Conservation (phyloP, 345 rosid species). For the Citropsis articulata region DNA sequence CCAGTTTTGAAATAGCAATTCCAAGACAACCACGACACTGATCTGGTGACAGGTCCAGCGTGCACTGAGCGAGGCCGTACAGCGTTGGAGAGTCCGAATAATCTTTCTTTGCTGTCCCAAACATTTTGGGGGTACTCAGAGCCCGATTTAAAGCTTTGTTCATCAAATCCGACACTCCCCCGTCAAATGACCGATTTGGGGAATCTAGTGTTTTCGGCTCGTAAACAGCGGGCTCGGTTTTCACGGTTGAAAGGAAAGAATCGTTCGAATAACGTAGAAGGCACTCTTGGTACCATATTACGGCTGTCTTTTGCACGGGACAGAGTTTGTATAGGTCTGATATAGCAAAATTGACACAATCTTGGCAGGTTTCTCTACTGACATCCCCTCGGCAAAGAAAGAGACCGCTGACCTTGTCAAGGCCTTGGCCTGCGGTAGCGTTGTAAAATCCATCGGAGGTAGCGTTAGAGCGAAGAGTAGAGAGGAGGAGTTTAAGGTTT, state of each 20-base stretch:
- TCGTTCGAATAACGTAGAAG: slow-evolving; percentile 13
- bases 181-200: neutral
- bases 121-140: neutral
- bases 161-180: neutral
- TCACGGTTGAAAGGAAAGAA: neutral
- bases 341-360: neutral
- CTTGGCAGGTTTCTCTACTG: neutral
- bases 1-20: too few species aligned
- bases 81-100: neutral
- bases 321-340: neutral
- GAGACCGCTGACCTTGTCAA: slow-evolving; percentile 1
- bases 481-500: slow-evolving; percentile 7
- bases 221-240: rapidly evolving
- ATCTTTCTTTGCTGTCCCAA: slow-evolving; percentile 6
- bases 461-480: slow-evolving; percentile 6
- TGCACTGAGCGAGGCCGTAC: neutral
- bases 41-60: neutral
- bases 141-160: neutral
- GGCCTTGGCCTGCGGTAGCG: slow-evolving; percentile 3
- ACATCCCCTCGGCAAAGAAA: slow-evolving; percentile 15
- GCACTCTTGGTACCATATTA: slow-evolving; percentile 12
- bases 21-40: slow-evolving; percentile 23
- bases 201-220: neutral
- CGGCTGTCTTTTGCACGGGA: neutral
- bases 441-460: neutral